Evolutionary conservation across 2,329 filamentous ascomycete genomes (phyloP), one percentile per base, ranked within the genome.

Genomic region (Colletotrichum sp.): DNA sequence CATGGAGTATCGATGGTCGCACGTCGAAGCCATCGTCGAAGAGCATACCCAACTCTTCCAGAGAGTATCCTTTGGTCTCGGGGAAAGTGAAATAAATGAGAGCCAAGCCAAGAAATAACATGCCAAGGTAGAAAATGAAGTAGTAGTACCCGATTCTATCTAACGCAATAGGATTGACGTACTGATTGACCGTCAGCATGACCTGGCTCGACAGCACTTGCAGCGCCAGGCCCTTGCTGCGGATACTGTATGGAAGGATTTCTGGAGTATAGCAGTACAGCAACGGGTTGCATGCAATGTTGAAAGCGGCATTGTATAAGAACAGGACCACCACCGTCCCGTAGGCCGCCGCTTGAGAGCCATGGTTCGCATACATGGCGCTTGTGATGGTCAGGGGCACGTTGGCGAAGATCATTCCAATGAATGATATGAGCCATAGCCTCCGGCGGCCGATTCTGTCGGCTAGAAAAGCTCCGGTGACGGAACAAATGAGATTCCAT

Each of bases 131-230:
- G 12, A 88, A 85, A 13, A 87, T 84, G 71, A 87, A 88, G 70
- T 85, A 87, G 75, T 83, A 85, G 86, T 86, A 88, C 0, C 77
- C 78, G 38, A 87, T 85, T 0, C 79, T 79, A 0, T 85, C 83
- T 65, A 87, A 82, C 0, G 84, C 86, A 9, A 88, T 84, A 0
- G 86, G 86, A 30, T 88, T 88, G 8, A 85, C 84, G 67, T 85
- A 86, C 32, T 80, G 79, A 60, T 82, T 76, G 28, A 76, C 67
- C 38, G 67, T 67, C 13, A 67, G 32, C 60, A 55, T 60, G 57
- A 79, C 36, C 26, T 48, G 38, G 43, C 36, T 34, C 4, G 68
- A 55, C 18, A 64, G n/a, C 32, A 58, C 69, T 24, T 61, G 21
- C 43, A 38, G n/a, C 5, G 71, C 66, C 21, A 72, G 65, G 8